phyloP scores from a whole-genome alignment of 169 alveolate species.

The Amoebophrya sp. region DNA sequence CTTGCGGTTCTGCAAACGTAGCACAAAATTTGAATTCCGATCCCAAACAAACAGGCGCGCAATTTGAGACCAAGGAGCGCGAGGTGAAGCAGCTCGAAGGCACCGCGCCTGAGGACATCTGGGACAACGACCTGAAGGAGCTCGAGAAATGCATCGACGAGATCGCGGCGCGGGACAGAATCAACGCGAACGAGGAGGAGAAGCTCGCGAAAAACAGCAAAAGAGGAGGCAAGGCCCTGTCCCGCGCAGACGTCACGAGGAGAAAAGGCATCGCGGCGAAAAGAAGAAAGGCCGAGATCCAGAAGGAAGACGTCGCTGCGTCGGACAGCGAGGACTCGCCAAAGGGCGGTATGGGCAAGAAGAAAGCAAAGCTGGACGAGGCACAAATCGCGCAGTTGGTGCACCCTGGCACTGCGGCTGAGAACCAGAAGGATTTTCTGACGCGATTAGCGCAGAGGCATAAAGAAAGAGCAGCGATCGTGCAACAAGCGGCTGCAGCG shows the following conservation, averaged over 20 bases:
- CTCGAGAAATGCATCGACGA: background rate
- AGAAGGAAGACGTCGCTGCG: slow-evolving; percentile 21
- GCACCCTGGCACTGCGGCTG: no score
- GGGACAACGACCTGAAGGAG: background rate
- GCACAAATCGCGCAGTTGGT: background rate
- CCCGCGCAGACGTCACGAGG: background rate
- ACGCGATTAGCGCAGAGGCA: no score
- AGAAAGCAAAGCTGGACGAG: slow-evolving; percentile 18
- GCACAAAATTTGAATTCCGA: no score
- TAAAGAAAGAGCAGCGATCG: no score
- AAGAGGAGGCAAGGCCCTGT: background rate
- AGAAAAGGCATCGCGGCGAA: background rate
- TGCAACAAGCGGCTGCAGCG: no score
- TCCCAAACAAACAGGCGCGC: background rate
- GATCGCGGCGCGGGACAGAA: background rate
- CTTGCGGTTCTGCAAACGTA: background rate
- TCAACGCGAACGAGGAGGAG: background rate
- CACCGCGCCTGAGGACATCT: background rate
- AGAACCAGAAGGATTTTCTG: no score
- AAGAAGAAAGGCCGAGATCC: background rate
- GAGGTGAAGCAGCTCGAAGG: background rate
- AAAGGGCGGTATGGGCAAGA: slow-evolving; percentile 30
- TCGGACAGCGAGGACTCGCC: slow-evolving; percentile 27
- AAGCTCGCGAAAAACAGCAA: background rate
- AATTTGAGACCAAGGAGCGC: background rate